These are phyloP conservation scores for Wickerhamiella lipophila DNA, from an alignment of 805 yeast species.

Conservation along the genomic window DNA sequence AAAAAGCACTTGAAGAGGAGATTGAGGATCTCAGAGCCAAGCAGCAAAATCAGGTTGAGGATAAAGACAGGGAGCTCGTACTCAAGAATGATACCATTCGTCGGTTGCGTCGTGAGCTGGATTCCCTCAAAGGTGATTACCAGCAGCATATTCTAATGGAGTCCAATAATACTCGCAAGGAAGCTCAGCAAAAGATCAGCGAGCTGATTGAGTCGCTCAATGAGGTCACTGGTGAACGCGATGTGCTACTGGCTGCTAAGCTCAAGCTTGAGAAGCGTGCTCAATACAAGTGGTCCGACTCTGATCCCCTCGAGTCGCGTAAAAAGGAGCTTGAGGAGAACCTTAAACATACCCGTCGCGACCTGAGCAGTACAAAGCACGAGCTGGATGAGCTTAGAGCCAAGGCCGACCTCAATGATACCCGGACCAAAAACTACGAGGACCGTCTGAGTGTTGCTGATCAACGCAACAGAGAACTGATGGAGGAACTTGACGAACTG, in stretches of 20 bases:
- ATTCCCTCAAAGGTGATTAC: constrained; percentile 1
- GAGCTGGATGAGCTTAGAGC: constrained; percentile 20
- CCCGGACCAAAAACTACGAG: constrained; percentile 26
- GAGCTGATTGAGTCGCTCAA: constrained; percentile 47
- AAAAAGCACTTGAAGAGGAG: constrained; percentile 41
- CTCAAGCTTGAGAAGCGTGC: constrained; percentile 36
- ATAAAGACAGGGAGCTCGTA: constrained; percentile 7
- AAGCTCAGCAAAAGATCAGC: constrained; percentile 34
- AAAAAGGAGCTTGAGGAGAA: constrained; percentile 27
- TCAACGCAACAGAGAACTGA: constrained; percentile 34
- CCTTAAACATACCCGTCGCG: constrained; percentile 22
- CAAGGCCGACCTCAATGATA: constrained; percentile 23
- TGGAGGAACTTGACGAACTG: constrained; percentile 27
- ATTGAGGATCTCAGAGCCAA: constrained; percentile 12
- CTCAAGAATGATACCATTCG: constrained; percentile 9
- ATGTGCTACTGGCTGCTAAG: constrained; percentile 42
- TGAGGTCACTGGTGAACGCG: constrained; percentile 51
- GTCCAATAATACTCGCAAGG: not conserved
- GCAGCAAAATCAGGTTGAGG: constrained; percentile 10
- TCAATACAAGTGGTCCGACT: constrained; percentile 32
- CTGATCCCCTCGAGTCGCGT: constrained; percentile 22
- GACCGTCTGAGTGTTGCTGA: constrained; percentile 44
- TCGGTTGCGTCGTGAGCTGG: constrained; percentile 9
- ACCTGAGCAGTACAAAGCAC: constrained; percentile 19
- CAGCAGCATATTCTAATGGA: constrained; percentile 1